Conservation (phyloP, 306 rosid species). For the Myrica gale region DNA sequence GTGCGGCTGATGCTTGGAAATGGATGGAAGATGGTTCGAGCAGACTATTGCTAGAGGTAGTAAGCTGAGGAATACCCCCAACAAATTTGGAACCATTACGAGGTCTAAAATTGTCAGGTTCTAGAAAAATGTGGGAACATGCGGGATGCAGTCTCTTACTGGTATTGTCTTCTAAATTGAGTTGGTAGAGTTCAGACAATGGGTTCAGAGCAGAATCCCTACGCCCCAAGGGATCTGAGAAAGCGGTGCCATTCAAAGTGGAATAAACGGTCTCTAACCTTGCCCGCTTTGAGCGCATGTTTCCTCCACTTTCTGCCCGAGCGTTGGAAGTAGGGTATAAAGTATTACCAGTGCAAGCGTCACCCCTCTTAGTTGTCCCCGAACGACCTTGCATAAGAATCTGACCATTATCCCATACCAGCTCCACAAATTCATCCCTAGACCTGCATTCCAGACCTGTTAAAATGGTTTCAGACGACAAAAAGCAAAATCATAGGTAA, state of each 20-base stretch:
- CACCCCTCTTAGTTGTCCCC: constrained; percentile 7
- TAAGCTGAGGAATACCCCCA: not conserved
- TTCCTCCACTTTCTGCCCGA: constrained; percentile 4
- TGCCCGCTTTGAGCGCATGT: constrained; percentile 19
- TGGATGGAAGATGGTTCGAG: constrained; percentile 22
- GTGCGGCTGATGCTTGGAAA: constrained; percentile 5
- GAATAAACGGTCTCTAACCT: constrained; percentile 22
- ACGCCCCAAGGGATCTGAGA: constrained; percentile 2
- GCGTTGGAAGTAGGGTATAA: constrained; percentile 13
- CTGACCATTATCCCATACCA: constrained; percentile 41
- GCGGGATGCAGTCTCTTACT: not conserved
- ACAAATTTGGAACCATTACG: constrained; percentile 2
- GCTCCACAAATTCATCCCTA: constrained; percentile 37
- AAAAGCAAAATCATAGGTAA: not conserved
- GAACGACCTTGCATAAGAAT: constrained; percentile 31
- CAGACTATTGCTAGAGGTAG: not conserved
- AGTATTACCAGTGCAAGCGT: constrained; percentile 17
- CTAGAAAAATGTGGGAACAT: not conserved
- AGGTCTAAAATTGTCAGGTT: not conserved
- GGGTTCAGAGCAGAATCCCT: constrained; percentile 10
- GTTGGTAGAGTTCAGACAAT: not conserved
- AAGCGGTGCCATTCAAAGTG: not conserved
- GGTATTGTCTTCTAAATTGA: constrained; percentile 12
- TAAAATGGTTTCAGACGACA: not conserved
- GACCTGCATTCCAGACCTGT: constrained; percentile 28